Conservation (phyloP, 176 grass and related monocot species). For the Phoenix dactylifera region DNA sequence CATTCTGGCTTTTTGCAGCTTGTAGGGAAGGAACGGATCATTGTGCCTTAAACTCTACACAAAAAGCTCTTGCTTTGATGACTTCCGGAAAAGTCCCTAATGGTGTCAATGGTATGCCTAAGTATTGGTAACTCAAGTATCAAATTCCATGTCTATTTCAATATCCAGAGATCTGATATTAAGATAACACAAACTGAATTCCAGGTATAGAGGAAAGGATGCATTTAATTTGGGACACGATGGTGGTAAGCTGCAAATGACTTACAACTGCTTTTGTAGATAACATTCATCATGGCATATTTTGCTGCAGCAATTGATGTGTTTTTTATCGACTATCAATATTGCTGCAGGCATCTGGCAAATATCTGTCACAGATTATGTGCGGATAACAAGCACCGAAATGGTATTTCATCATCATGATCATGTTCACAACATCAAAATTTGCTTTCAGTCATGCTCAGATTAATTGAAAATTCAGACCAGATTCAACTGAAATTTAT, state of each 20-base stretch:
- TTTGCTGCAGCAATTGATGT: conserved; percentile 4
- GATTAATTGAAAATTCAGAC: too few relatives aligned
- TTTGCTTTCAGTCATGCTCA: too few relatives aligned
- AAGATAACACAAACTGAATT: background rate
- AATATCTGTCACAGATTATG: conserved; percentile 75
- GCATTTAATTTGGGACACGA: conserved; percentile 89
- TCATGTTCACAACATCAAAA: background rate
- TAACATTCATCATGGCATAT: too few relatives aligned
- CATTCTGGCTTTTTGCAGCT: conserved; percentile 36
- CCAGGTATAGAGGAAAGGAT: conserved; percentile 89
- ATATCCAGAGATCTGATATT: too few relatives aligned
- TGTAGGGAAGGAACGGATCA: conserved; percentile 96
- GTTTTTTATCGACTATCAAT: conserved; percentile 14
- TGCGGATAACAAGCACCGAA: conserved; percentile 90
- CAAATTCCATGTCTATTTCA: too few relatives aligned
- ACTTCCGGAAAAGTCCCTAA: conserved; percentile 95
- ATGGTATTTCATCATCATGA: conserved; percentile 36
- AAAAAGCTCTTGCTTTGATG: conserved; percentile 82
- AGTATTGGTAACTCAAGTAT: too few relatives aligned
- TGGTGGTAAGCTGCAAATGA: conserved; percentile 65
- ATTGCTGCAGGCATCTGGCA: conserved; percentile 64
- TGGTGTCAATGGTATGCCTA: conserved; percentile 73
- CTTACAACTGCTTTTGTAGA: too few relatives aligned
- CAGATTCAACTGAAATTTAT: too few relatives aligned
- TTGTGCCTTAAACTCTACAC: conserved; percentile 81